Base-by-base conservation (phyloP, 1,284 basidiomycete species). In the Phellinidium pouzarii region DNA sequence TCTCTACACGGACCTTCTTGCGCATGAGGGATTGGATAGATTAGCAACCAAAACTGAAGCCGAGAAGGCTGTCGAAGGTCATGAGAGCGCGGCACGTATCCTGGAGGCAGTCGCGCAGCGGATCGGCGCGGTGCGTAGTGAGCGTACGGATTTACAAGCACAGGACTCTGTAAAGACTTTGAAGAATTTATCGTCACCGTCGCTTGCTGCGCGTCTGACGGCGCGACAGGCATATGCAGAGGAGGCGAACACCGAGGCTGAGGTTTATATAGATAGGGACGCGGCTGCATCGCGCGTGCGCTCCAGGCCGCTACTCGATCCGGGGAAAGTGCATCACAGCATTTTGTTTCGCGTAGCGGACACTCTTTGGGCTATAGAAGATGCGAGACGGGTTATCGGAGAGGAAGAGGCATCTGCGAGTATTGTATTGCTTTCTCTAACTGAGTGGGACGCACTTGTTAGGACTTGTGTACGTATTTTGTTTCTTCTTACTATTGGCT, bases 381-480 rank as follows among this genome's bases (percentile, higher is more conserved):
- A 19, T n/a, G 44, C 43, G 44, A 34, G 44, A 25, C 45, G 36
- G 34, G n/a, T 43, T 17, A n/a, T 48, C 3, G 36, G 42, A 14
- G 42, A 31, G 45, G 20, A 37, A 3, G 42, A 31, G 45, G 20
- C 42, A 3, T 14, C 31, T 44, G 25, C n/a, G 25, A 69, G 73
- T 12, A 57, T 74, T 8, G 65, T 66, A 4, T 46, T 82, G 8
- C 61, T 83, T 8, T 69, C 79, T 0, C 52, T 66, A 2, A 57
- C 67, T 1, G 82, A 85, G 61, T 82, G 77, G 69, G 64, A 70
- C 26, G 71, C 80, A 2, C 64, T 85, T 4, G 64, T 79, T 4
- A 61, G 67, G 6, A 36, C 60, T 19, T 70, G 63, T 48, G 73
- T 73, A 44, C 50, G 68, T 61, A 75, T 57, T 52, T 71, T 62